Evolutionary conservation across 2,329 filamentous ascomycete species (phyloP).

Genomic region (Chaetomium globosum): DNA sequence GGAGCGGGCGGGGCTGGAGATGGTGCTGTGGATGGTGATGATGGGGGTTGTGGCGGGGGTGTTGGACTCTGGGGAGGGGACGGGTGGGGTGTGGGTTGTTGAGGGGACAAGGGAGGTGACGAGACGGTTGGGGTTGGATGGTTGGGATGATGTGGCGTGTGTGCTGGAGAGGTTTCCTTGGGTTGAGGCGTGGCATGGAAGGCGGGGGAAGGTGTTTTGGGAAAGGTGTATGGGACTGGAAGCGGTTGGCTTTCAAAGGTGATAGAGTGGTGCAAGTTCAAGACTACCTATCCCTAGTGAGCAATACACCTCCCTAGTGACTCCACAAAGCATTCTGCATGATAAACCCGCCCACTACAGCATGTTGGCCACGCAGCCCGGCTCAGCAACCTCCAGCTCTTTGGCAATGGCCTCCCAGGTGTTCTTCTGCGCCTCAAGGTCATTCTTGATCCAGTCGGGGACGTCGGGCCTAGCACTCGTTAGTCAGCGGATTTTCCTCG

Average conservation of each 20-base stretch:
- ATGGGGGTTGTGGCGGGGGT: conserved; percentile 24
- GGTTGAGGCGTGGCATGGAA: conserved; percentile 35
- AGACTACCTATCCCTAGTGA: too few relatives aligned
- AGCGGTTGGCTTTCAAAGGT: neutral
- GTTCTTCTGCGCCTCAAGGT: conserved; percentile 34
- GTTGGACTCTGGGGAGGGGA: neutral
- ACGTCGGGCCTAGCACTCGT: conserved; percentile 32
- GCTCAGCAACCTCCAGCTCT: conserved; percentile 39
- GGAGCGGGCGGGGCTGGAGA: conserved; percentile 9
- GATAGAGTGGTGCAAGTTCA: neutral
- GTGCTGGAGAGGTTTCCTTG: conserved; percentile 33
- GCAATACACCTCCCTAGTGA: too few relatives aligned
- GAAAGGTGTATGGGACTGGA: conserved; percentile 1
- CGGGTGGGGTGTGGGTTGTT: conserved; percentile 3
- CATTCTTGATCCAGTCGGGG: conserved; percentile 35
- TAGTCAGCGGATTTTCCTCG: neutral
- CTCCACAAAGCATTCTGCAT: too few relatives aligned
- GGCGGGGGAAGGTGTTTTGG: conserved; percentile 22
- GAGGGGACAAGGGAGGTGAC: neutral
- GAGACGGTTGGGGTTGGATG: neutral
- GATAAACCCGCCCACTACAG: neutral
- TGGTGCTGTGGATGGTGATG: conserved; percentile 20
- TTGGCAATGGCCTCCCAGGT: conserved; percentile 39
- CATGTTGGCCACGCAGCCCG: conserved; percentile 37
- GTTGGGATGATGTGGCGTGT: conserved; percentile 1